Evolutionary conservation across 331 rosid species (phyloP).

Genomic region (Arachis monticola): DNA sequence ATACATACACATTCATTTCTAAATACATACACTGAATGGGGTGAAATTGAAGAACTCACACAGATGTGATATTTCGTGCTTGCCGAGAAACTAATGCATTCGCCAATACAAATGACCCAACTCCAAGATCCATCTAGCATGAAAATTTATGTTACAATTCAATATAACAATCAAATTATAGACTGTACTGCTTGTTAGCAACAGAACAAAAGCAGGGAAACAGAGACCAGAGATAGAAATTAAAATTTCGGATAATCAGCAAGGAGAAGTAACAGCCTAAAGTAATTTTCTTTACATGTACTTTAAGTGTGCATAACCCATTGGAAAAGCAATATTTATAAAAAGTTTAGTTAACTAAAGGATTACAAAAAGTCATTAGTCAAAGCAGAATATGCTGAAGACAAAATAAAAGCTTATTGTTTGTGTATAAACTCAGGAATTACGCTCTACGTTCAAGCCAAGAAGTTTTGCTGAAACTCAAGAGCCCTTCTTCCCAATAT

Average conservation of each 20-base stretch:
- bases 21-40: constrained; percentile 9
- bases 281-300: not conserved
- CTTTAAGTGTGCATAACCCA: constrained; percentile 8
- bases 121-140: constrained; percentile 95
- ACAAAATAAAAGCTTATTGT: constrained; percentile 22
- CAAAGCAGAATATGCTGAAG: too few species aligned
- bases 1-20: not conserved
- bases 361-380: too few species aligned
- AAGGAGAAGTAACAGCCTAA: not conserved
- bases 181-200: not conserved
- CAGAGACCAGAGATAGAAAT: constrained; percentile 12
- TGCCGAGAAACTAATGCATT: constrained; percentile 83
- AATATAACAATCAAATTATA: constrained; percentile 28
- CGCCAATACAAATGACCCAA: constrained; percentile 86
- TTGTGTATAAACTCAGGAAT: constrained; percentile 6
- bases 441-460: constrained; percentile 9
- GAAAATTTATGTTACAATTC: constrained; percentile 31
- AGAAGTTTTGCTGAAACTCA: not conserved
- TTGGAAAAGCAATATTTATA: too few species aligned
- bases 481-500: not conserved
- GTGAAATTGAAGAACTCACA: constrained; percentile 58
- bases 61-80: constrained; percentile 69
- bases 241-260: constrained; percentile 1
- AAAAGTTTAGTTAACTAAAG: too few species aligned
- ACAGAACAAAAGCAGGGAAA: constrained; percentile 14